These are phyloP conservation scores for Aschersonia sp. DNA, from an alignment of 2,329 filamentous ascomycete genomes.

Conservation along the genomic window DNA sequence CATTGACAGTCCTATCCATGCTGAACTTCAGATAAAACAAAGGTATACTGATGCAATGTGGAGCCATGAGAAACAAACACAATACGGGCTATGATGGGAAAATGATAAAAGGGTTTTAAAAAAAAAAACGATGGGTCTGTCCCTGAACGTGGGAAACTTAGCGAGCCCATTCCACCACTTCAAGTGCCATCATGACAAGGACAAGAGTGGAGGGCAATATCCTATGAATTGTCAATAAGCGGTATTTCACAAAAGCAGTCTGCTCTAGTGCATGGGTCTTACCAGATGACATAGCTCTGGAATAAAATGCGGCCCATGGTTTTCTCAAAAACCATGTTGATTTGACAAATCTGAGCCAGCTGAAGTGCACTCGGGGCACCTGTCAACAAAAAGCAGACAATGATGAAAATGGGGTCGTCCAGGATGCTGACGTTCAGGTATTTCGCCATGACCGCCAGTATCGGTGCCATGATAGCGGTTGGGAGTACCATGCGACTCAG, in stretches of 20 bases:
- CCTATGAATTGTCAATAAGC: slow-evolving; percentile 30
- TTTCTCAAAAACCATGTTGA: slow-evolving; percentile 90
- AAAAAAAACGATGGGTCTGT: neutral
- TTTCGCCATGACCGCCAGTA: slow-evolving; percentile 77
- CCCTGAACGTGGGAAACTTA: slow-evolving; percentile 5
- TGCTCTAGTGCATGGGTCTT: slow-evolving; percentile 19
- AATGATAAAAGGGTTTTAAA: neutral
- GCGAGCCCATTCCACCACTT: slow-evolving; percentile 79
- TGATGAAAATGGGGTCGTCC: slow-evolving; percentile 94
- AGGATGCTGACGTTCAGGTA: slow-evolving; percentile 86
- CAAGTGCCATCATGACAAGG: slow-evolving; percentile 80
- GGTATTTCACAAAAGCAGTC: neutral
- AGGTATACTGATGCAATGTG: too few species aligned
- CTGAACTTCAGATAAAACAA: too few species aligned
- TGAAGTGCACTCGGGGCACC: slow-evolving; percentile 89
- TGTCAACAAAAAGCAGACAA: slow-evolving; percentile 92
- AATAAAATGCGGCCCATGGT: slow-evolving; percentile 90
- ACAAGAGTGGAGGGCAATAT: slow-evolving; percentile 87
- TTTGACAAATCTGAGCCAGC: slow-evolving; percentile 94
- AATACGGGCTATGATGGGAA: too few species aligned
- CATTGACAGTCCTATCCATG: too few species aligned
- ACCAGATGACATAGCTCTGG: slow-evolving; percentile 82
- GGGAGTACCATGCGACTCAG: slow-evolving; percentile 86
- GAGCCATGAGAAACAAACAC: too few species aligned
- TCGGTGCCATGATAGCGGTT: slow-evolving; percentile 79